Conservation (phyloP, 1,284 basidiomycete species). For the Xerocomus cyaneibrunnescens region DNA sequence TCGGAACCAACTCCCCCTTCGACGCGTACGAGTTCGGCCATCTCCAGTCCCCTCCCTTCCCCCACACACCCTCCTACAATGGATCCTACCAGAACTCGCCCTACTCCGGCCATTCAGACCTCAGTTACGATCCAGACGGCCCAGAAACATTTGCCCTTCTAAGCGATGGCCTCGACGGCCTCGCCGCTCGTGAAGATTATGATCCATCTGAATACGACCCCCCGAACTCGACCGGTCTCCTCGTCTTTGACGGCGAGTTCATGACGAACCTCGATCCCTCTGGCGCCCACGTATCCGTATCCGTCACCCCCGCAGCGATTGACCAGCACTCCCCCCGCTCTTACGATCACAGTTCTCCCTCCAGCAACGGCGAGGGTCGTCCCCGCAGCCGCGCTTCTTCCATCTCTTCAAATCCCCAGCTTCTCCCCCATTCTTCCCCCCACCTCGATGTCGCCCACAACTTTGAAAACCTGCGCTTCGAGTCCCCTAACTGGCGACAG, state of each 20-base stretch:
- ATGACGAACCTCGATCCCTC: constrained; percentile 41
- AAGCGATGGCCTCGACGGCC: constrained; percentile 38
- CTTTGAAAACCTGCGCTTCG: constrained; percentile 60
- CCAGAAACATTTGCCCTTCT: constrained; percentile 44
- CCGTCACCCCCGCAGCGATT: constrained; percentile 38
- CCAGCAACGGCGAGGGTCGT: constrained; percentile 49
- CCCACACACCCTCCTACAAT: constrained; percentile 53
- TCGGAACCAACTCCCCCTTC: constrained; percentile 29
- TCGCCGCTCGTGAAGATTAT: constrained; percentile 49
- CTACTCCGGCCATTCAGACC: constrained; percentile 65
- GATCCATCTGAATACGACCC: constrained; percentile 67
- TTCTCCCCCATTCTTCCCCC: constrained; percentile 46
- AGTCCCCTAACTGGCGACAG: constrained; percentile 57
- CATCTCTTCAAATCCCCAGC: constrained; percentile 51
- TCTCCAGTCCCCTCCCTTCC: constrained; percentile 39
- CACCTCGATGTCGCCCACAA: constrained; percentile 54
- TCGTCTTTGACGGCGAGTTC: constrained; percentile 59
- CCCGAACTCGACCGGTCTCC: constrained; percentile 47
- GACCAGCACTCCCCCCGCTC: constrained; percentile 42
- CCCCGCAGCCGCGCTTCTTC: constrained; percentile 61
- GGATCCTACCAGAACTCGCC: constrained; percentile 63
- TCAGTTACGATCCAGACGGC: constrained; percentile 51
- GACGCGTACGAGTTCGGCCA: constrained; percentile 40
- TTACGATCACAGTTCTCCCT: constrained; percentile 65
- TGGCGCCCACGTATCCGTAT: constrained; percentile 40